A percentile compares a stretch with the other conserved stretches of the same genome.
Evolutionary conservation across 768 basidiomycete genomes (phyloP).

Genomic region (Erythrobasidium yunnanense): DNA sequence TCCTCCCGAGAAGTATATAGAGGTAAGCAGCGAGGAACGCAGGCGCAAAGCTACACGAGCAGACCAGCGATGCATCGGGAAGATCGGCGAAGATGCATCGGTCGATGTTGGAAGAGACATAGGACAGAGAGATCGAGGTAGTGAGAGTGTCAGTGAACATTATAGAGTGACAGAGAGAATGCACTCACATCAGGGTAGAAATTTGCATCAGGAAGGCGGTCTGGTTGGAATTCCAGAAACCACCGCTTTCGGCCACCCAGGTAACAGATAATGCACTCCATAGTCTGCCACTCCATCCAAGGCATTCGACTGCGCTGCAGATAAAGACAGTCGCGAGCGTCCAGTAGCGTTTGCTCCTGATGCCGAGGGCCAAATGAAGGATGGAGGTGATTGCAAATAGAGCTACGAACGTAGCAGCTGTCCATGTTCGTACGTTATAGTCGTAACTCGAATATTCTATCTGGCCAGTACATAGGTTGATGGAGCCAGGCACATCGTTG

Average conservation of each 20-base stretch:
- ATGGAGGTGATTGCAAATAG: slow-evolving; percentile 7
- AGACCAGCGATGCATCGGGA: background rate
- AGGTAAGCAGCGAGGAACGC: background rate
- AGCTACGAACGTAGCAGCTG: background rate
- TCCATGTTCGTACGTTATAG: slow-evolving; percentile 4
- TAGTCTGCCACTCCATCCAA: background rate
- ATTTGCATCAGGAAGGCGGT: slow-evolving; percentile 1
- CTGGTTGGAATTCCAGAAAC: slow-evolving; percentile 2
- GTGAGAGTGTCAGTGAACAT: too few relatives aligned
- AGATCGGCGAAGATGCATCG: too few relatives aligned
- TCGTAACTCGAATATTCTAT: background rate
- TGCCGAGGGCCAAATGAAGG: background rate
- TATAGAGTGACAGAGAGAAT: too few relatives aligned
- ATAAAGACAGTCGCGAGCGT: slow-evolving; percentile 1
- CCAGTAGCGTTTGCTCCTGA: background rate
- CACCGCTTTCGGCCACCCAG: background rate
- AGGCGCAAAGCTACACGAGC: background rate
- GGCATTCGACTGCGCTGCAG: slow-evolving; percentile 1
- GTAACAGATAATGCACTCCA: background rate
- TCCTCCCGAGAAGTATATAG: background rate
- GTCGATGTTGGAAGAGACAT: too few relatives aligned
- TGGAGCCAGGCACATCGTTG: background rate
- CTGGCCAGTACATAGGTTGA: background rate
- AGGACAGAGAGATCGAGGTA: too few relatives aligned
- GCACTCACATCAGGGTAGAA: background rate